These are phyloP conservation scores for Candida insectorum DNA, from an alignment of 805 yeast species.

Conservation along the genomic window DNA sequence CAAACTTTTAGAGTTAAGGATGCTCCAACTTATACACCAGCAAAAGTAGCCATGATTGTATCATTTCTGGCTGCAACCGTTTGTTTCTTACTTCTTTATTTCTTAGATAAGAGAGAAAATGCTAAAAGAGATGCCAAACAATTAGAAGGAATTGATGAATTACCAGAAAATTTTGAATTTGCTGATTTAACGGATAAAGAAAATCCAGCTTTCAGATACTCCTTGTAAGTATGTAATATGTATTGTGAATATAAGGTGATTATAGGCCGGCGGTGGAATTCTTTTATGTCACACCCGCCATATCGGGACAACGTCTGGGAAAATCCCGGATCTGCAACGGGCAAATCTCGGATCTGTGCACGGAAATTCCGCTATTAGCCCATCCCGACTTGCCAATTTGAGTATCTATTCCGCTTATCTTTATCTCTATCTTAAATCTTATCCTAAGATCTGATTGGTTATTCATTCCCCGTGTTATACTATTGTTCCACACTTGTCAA, in stretches of 20 bases:
- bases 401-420: too few relatives aligned
- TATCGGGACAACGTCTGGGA: too few relatives aligned
- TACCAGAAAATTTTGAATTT: constrained; percentile 33
- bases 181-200: constrained; percentile 45
- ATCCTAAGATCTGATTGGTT: too few relatives aligned
- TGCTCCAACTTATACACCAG: constrained; percentile 22
- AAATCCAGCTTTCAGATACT: constrained; percentile 35
- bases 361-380: too few relatives aligned
- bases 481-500: too few relatives aligned
- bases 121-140: constrained; percentile 24
- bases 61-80: constrained; percentile 26
- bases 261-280: too few relatives aligned
- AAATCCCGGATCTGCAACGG: background rate
- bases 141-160: constrained; percentile 15
- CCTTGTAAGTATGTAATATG: too few relatives aligned
- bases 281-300: too few relatives aligned
- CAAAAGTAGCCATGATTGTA: constrained; percentile 15
- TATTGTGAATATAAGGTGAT: too few relatives aligned
- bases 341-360: background rate
- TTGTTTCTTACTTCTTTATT: constrained; percentile 23
- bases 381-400: too few relatives aligned
- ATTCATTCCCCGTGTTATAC: too few relatives aligned
- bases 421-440: too few relatives aligned
- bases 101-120: constrained; percentile 22
- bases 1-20: constrained; percentile 20